Evolutionary conservation across 1,284 basidiomycete genomes (phyloP), one percentile per base, ranked within the genome.

Genomic region (Meira nashicola): DNA sequence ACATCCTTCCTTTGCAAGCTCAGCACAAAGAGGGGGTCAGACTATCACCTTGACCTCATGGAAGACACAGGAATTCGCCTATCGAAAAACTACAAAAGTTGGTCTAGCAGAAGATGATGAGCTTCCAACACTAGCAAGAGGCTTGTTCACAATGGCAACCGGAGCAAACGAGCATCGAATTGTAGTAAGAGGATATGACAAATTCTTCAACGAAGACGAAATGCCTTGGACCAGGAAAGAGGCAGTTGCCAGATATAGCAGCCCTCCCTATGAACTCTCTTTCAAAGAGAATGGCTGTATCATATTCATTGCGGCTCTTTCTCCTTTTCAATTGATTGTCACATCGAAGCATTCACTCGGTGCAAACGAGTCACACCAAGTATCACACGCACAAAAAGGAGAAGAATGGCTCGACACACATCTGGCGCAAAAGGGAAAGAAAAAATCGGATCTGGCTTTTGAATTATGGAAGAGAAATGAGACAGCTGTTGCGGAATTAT

Each of bases 281-380:
- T 83, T 94, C 64, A 99, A 98, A 79, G 92, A 91, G 1, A 99
- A 98, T 65, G 95, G 94, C 1, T 99, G 95, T 78, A 92, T 98
- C 79, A 96, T 99, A 70, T 92, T 98, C 80, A 88, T 98, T 70
- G 87, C 90, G 0, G 88, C 95, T 0, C 83, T 98, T 2, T 87
- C 88, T 0, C 84, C 87, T 0, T 80, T 80, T 0, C 85, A 89
- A 66, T 81, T 98, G 1, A 77, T 98, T 12, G 84, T 97, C 58
- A 92, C 92, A 0, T 95, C 92, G 0, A 98, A 99, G 78, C 93
- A 93, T 48, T 68, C 72, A 6, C 54, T 76, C 10, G 75, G 70
- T 7, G n/a, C 48, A 0, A 57, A 57, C 17, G 28, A 48, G 6
- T 54, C 46, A 17, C 11, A 19, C 8, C 39, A 44, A 39, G 39